Conservation (phyloP, 1,284 basidiomycete genomes). For the Malassezia psittaci region DNA sequence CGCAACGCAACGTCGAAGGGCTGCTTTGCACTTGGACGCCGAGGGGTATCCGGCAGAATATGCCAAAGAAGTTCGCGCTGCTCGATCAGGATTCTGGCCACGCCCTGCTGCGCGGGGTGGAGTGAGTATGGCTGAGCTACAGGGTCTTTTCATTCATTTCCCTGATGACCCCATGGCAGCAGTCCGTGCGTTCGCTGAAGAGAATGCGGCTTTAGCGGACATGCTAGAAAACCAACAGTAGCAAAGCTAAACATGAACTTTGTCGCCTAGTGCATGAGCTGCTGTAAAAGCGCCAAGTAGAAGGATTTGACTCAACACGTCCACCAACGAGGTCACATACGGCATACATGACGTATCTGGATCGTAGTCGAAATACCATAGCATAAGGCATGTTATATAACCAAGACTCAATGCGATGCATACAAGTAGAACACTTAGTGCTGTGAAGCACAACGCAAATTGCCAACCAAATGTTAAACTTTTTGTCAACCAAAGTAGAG, state of each 20-base stretch:
- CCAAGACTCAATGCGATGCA: slow-evolving; percentile 61
- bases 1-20: slow-evolving; percentile 14
- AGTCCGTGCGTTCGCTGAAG: slow-evolving; percentile 26
- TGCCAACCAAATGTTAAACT: slow-evolving; percentile 35
- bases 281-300: slow-evolving; percentile 54
- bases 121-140: slow-evolving; percentile 47
- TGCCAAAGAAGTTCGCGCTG: not conserved
- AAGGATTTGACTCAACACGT: slow-evolving; percentile 77
- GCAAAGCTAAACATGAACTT: slow-evolving; percentile 4
- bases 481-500: slow-evolving; percentile 22
- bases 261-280: slow-evolving; percentile 47
- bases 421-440: slow-evolving; percentile 13
- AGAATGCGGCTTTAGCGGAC: slow-evolving; percentile 1
- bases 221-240: not conserved
- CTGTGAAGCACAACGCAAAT: slow-evolving; percentile 26
- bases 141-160: slow-evolving; percentile 46
- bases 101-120: slow-evolving; percentile 35
- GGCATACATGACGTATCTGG: slow-evolving; percentile 81
- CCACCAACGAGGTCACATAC: slow-evolving; percentile 77
- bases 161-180: slow-evolving; percentile 35
- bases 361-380: slow-evolving; percentile 73
- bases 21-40: slow-evolving; percentile 11
- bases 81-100: slow-evolving; percentile 15
- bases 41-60: slow-evolving; percentile 4
- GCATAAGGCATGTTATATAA: slow-evolving; percentile 61